These are phyloP conservation scores for Chamaecyparis obtusa DNA, from an alignment of 75 land plant genomes.

Conservation along the genomic window DNA sequence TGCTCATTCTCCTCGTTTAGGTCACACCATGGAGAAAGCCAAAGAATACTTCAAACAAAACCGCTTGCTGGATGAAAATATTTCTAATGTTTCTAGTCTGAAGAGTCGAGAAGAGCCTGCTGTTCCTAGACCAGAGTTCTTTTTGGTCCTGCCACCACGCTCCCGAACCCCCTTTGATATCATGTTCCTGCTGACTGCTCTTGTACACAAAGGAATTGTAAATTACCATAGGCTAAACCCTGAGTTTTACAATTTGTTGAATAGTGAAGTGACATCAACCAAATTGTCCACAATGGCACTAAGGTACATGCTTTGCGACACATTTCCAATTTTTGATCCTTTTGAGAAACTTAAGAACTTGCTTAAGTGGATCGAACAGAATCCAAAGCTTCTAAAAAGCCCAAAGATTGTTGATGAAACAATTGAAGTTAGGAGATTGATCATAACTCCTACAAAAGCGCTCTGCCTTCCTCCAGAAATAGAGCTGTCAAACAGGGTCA, in stretches of 20 bases:
- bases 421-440: conserved; percentile 64
- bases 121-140: conserved; percentile 13
- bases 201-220: conserved; percentile 71
- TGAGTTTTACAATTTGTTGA: conserved; percentile 53
- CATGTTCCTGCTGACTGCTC: conserved; percentile 67
- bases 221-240: conserved; percentile 60
- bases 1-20: conserved; percentile 52
- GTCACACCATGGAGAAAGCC: conserved; percentile 42
- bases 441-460: conserved; percentile 88
- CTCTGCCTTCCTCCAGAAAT: conserved; percentile 81
- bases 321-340: conserved; percentile 58
- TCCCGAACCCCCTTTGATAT: conserved; percentile 47
- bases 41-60: conserved; percentile 36
- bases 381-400: conserved; percentile 34
- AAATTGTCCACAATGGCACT: conserved; percentile 28
- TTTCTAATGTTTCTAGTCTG: neutral
- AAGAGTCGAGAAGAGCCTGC: conserved; percentile 42
- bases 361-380: conserved; percentile 62
- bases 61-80: conserved; percentile 17
- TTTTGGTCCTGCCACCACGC: conserved; percentile 41
- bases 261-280: conserved; percentile 19
- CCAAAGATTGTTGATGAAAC: conserved; percentile 26
- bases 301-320: conserved; percentile 59
- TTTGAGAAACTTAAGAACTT: conserved; percentile 41
- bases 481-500: conserved; percentile 85